Percentiles rank a stretch among this genome's conserved stretches.
phyloP scores from a whole-genome alignment of 345 rosid species.

The Brassica incana region DNA sequence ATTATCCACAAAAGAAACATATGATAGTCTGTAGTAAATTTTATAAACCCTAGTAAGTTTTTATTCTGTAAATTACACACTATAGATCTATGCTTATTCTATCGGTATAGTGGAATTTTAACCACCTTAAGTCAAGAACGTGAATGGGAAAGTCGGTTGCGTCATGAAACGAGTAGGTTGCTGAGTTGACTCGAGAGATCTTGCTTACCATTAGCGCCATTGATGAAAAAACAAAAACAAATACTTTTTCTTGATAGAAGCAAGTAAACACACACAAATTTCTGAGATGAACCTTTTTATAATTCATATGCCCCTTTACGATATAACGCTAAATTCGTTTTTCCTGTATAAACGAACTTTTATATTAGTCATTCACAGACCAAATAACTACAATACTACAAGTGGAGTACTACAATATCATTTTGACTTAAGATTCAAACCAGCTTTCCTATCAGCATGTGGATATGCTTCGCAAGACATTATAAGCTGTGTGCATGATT shows the following conservation, averaged over 20 bases:
- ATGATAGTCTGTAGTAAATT: neutral
- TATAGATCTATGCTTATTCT: neutral
- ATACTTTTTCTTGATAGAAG: neutral
- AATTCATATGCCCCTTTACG: neutral
- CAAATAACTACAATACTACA: neutral
- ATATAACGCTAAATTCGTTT: neutral
- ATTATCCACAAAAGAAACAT: neutral
- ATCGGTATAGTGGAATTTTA: constrained; percentile 1
- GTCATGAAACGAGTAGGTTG: constrained; percentile 4
- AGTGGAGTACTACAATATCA: neutral
- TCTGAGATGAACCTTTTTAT: neutral
- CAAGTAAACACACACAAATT: neutral
- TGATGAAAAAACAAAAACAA: neutral
- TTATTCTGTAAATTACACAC: neutral
- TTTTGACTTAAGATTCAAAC: neutral
- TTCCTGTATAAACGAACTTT: neutral
- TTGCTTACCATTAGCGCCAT: constrained; percentile 13
- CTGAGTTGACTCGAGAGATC: constrained; percentile 17
- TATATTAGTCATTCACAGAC: neutral
- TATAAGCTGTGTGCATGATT: neutral
- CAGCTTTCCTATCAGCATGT: neutral
- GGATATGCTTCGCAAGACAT: neutral
- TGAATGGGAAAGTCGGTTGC: constrained; percentile 30
- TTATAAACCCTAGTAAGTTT: neutral
- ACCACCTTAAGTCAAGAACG: constrained; percentile 26